These are phyloP conservation scores for Phalaenopsis aphrodite DNA, from an alignment of 106 monocot species.

Conservation along the genomic window DNA sequence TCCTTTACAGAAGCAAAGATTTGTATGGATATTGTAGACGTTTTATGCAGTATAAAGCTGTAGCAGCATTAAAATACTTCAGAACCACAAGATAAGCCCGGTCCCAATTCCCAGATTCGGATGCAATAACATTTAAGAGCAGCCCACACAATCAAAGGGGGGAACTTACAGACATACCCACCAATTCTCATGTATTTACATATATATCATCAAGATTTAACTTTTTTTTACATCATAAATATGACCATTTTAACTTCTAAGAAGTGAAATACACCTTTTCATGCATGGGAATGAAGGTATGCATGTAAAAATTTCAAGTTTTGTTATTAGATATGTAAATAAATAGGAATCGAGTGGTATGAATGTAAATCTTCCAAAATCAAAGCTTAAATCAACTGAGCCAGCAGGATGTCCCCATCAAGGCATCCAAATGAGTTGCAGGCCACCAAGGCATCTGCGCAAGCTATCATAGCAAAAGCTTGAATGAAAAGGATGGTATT, in stretches of 20 bases:
- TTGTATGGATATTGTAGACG: neutral
- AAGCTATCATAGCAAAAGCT: slow-evolving; percentile 5
- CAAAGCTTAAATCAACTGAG: slow-evolving; percentile 5
- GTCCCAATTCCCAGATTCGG: slow-evolving; percentile 12
- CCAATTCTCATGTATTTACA: no score
- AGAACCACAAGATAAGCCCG: slow-evolving; percentile 9
- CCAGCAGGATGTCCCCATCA: no score
- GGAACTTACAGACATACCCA: neutral
- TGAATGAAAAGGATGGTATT: slow-evolving; percentile 18
- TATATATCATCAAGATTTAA: no score
- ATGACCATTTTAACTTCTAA: no score
- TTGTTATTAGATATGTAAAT: no score
- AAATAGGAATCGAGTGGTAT: no score
- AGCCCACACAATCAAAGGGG: neutral
- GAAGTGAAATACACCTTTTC: no score
- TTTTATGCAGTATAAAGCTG: neutral
- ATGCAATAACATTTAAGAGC: slow-evolving; percentile 23
- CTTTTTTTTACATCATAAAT: no score
- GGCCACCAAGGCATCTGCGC: slow-evolving; percentile 18
- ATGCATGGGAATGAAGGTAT: no score
- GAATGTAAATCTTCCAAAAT: neutral
- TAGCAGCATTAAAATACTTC: neutral
- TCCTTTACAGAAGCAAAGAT: neutral
- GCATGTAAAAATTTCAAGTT: no score
- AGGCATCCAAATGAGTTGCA: slow-evolving; percentile 8